These are phyloP conservation scores for Straminergon stramineum DNA, from an alignment of 225 moss, liverwort and hornwort genomes.

Conservation along the genomic window DNA sequence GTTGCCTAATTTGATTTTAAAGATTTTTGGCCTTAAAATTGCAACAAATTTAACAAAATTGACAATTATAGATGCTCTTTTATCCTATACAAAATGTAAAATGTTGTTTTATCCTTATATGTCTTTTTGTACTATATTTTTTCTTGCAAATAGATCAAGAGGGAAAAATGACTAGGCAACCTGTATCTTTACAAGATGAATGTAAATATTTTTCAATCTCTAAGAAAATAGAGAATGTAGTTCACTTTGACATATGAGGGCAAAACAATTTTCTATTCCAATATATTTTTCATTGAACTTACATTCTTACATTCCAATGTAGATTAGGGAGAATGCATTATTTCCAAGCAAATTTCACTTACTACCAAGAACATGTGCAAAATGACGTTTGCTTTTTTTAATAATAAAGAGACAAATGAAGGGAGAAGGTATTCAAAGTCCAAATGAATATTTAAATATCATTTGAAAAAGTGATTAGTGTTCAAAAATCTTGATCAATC, in stretches of 20 bases:
- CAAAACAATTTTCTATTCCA: too few relatives aligned
- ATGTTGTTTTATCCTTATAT: rapidly evolving
- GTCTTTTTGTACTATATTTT: neutral
- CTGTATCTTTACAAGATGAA: rapidly evolving
- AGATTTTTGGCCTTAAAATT: neutral
- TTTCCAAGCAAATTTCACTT: neutral
- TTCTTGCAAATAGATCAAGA: neutral
- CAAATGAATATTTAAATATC: neutral
- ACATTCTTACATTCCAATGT: neutral
- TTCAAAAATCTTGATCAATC: too few relatives aligned
- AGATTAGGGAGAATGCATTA: neutral
- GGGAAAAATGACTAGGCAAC: neutral
- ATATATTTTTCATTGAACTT: neutral
- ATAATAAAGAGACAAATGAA: neutral
- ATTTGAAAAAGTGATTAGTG: too few relatives aligned
- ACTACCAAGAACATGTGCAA: neutral
- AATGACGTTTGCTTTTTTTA: neutral
- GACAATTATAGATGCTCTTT: rapidly evolving
- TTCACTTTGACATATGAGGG: neutral
- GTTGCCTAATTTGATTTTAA: neutral
- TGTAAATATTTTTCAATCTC: neutral
- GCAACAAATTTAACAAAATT: neutral
- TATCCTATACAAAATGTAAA: rapidly evolving
- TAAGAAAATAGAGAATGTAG: neutral
- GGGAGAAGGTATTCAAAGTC: neutral